A percentile compares a stretch with the other conserved stretches of the same genome.
These are phyloP conservation scores for Leccinellum albellum DNA, from an alignment of 768 basidiomycete species.

Conservation along the genomic window DNA sequence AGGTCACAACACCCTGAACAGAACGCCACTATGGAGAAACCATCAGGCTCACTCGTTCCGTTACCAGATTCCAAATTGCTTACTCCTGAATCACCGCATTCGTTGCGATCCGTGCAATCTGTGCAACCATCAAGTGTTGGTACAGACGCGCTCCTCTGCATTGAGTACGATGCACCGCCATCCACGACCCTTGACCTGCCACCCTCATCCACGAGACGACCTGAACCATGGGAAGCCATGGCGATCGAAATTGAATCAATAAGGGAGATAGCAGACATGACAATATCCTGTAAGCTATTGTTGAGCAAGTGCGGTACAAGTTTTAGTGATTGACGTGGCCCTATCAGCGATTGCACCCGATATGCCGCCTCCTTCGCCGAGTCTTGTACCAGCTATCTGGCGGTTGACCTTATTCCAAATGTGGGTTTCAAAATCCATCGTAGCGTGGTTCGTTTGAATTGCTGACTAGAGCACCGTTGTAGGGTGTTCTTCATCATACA, in stretches of 20 bases:
- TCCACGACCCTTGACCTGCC: background rate
- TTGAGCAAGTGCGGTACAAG: background rate
- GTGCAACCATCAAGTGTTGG: background rate
- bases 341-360: constrained; percentile 1
- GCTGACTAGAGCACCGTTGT: constrained; percentile 2
- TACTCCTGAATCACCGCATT: constrained; percentile 5
- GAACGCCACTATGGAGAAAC: constrained; percentile 1
- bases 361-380: constrained; percentile 3
- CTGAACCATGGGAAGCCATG: constrained; percentile 6
- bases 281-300: constrained; percentile 10
- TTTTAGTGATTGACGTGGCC: background rate
- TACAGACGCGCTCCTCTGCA: background rate
- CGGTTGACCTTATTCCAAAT: constrained; percentile 54
- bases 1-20: background rate
- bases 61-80: constrained; percentile 22
- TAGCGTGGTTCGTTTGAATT: background rate
- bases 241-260: background rate
- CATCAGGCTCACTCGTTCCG: constrained; percentile 13
- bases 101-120: background rate
- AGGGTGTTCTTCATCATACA: constrained; percentile 46
- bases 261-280: background rate
- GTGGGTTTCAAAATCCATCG: constrained; percentile 20
- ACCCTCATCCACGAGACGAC: background rate
- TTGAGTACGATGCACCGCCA: background rate
- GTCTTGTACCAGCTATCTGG: constrained; percentile 44